Conservation (phyloP, 2,329 filamentous ascomycete species). For the Penicillium paneum region DNA sequence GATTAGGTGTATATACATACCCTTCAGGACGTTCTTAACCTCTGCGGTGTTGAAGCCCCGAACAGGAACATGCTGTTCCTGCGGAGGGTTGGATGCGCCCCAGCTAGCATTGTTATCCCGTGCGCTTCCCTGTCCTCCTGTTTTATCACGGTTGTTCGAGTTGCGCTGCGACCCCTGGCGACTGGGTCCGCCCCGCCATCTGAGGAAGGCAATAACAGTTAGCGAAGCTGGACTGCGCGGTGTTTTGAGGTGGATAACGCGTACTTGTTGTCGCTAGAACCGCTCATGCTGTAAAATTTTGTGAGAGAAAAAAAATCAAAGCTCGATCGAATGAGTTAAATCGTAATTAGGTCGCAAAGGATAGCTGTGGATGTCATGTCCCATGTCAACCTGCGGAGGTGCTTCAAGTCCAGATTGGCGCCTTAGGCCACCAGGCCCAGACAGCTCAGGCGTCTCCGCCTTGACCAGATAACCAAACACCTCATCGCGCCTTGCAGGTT, state of each 20-base stretch:
- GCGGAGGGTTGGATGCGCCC: conserved; percentile 25
- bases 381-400: conserved; percentile 8
- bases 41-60: conserved; percentile 45
- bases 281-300: conserved; percentile 33
- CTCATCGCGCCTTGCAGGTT: conserved; percentile 1
- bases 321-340: neutral
- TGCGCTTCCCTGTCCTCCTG: conserved; percentile 29
- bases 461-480: conserved; percentile 21
- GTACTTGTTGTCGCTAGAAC: conserved; percentile 38
- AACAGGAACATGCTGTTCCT: conserved; percentile 44
- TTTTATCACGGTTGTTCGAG: conserved; percentile 30
- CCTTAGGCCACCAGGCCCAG: conserved; percentile 16
- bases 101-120: conserved; percentile 34
- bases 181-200: conserved; percentile 43
- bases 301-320: neutral
- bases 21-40: conserved; percentile 41
- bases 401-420: conserved; percentile 12
- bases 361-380: conserved; percentile 20
- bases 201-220: conserved; percentile 17
- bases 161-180: conserved; percentile 40
- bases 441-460: conserved; percentile 20
- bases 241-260: conserved; percentile 3
- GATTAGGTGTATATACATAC: conserved; percentile 23
- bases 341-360: conserved; percentile 12
- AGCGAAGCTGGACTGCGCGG: conserved; percentile 7